phyloP scores from a whole-genome alignment of 2,329 filamentous ascomycete species.

The Fusarium luffae region DNA sequence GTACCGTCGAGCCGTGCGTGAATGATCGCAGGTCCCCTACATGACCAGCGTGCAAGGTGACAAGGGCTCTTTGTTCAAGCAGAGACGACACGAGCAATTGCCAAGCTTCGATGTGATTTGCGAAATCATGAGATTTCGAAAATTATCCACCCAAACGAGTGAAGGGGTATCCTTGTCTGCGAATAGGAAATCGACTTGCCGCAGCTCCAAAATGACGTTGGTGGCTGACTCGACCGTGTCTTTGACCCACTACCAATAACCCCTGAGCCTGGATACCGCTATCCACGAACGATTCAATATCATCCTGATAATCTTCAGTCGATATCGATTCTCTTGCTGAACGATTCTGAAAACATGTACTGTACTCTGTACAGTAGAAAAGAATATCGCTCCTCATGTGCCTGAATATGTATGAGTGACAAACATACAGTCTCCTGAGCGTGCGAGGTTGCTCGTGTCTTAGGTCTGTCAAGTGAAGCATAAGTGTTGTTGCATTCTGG shows the following conservation, averaged over 20 bases:
- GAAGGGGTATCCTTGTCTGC: slow-evolving; percentile 13
- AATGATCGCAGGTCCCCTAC: slow-evolving; percentile 8
- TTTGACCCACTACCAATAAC: slow-evolving; percentile 23
- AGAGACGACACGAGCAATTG: slow-evolving; percentile 18
- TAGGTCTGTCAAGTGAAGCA: neutral
- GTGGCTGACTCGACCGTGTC: slow-evolving; percentile 33
- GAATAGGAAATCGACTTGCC: slow-evolving; percentile 36
- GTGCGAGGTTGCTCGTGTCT: neutral
- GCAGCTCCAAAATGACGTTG: slow-evolving; percentile 42
- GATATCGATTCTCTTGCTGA: neutral
- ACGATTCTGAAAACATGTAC: neutral
- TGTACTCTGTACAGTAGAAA: neutral
- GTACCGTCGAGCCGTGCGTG: slow-evolving; percentile 9
- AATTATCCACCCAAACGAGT: slow-evolving; percentile 4
- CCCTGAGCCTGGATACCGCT: slow-evolving; percentile 39
- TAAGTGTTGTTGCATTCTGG: neutral
- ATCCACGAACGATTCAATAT: slow-evolving; percentile 16
- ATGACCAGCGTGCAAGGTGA: neutral
- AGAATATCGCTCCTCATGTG: neutral
- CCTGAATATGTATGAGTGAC: neutral
- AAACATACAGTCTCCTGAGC: neutral
- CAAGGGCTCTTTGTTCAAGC: slow-evolving; percentile 13
- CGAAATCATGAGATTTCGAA: neutral
- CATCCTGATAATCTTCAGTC: slow-evolving; percentile 17
- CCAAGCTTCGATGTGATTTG: slow-evolving; percentile 35